These are phyloP conservation scores for Coniosporium tulheliwenetii DNA, from an alignment of 2,329 filamentous ascomycete species.

Conservation along the genomic window DNA sequence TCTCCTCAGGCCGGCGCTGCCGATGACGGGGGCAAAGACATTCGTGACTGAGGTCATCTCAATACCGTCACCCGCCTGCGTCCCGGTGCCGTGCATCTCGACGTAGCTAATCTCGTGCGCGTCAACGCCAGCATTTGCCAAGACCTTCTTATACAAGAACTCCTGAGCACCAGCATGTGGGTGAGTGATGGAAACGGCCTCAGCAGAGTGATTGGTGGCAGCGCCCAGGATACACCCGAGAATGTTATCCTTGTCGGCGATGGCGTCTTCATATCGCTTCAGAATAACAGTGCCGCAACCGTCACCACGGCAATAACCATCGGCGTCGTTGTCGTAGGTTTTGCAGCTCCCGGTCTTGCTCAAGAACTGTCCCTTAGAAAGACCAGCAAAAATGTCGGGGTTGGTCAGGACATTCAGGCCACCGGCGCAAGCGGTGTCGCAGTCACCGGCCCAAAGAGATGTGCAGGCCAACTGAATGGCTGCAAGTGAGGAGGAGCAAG, in stretches of 20 bases:
- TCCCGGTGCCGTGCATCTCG: constrained; percentile 83
- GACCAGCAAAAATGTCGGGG: constrained; percentile 62
- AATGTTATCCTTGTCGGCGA: constrained; percentile 55
- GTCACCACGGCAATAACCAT: constrained; percentile 72
- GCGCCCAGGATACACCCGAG: constrained; percentile 63
- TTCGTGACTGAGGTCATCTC: constrained; percentile 67
- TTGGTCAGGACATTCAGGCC: constrained; percentile 68
- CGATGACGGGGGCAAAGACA: constrained; percentile 41
- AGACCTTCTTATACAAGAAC: constrained; percentile 51
- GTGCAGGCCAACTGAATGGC: constrained; percentile 59
- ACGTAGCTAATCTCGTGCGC: constrained; percentile 68
- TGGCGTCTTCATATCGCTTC: constrained; percentile 65
- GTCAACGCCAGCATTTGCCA: constrained; percentile 59
- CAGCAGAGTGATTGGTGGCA: constrained; percentile 67
- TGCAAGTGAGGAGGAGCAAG: constrained; percentile 59
- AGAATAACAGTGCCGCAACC: constrained; percentile 59
- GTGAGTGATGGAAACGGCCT: constrained; percentile 70
- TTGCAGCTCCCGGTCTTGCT: constrained; percentile 64
- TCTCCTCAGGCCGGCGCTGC: constrained; percentile 31
- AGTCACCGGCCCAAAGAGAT: constrained; percentile 59
- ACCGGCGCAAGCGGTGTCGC: constrained; percentile 66
- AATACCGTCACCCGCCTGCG: constrained; percentile 66
- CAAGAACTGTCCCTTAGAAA: constrained; percentile 64
- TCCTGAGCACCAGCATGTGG: constrained; percentile 67
- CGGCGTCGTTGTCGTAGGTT: constrained; percentile 65